These are phyloP conservation scores for Curvularia sp. DNA, from an alignment of 2,329 filamentous ascomycete genomes.

Conservation along the genomic window DNA sequence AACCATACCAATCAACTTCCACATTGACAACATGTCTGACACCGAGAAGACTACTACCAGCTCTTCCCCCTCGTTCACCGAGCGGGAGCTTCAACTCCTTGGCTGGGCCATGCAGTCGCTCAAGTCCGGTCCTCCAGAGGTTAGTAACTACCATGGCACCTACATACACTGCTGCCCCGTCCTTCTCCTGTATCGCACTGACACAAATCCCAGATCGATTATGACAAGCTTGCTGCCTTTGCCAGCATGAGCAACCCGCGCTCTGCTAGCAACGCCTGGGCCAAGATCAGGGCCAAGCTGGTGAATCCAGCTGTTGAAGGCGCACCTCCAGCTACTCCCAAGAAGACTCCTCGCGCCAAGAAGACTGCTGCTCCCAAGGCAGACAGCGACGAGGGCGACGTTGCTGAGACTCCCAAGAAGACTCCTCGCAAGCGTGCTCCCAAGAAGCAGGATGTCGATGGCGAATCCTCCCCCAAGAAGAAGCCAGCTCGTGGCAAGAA, in stretches of 20 bases:
- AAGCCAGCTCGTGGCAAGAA: slow-evolving; percentile 35
- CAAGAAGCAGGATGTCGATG: slow-evolving; percentile 44
- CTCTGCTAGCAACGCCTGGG: slow-evolving; percentile 50
- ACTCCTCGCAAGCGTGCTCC: slow-evolving; percentile 41
- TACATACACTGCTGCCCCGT: not conserved
- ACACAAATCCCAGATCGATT: slow-evolving; percentile 44
- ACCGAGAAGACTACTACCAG: slow-evolving; percentile 20
- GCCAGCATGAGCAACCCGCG: slow-evolving; percentile 48
- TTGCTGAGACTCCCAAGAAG: slow-evolving; percentile 34
- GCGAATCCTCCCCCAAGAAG: slow-evolving; percentile 45
- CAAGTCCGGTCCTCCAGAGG: slow-evolving; percentile 48
- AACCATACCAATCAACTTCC: not conserved
- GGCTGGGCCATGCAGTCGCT: slow-evolving; percentile 48
- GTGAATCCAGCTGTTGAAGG: slow-evolving; percentile 18
- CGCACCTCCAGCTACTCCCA: slow-evolving; percentile 24
- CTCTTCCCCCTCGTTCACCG: slow-evolving; percentile 37
- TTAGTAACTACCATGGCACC: slow-evolving; percentile 13
- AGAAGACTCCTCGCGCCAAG: slow-evolving; percentile 31
- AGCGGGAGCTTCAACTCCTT: slow-evolving; percentile 47
- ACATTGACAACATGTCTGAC: slow-evolving; percentile 39
- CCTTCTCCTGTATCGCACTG: slow-evolving; percentile 1
- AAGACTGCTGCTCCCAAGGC: slow-evolving; percentile 19
- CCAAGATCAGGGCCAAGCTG: slow-evolving; percentile 46
- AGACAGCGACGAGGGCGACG: slow-evolving; percentile 24
- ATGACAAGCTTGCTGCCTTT: slow-evolving; percentile 45